A percentile compares a stretch with the other conserved stretches of the same genome.
Evolutionary conservation across 129 eudicot species (phyloP).

Genomic region (Arctium minus): DNA sequence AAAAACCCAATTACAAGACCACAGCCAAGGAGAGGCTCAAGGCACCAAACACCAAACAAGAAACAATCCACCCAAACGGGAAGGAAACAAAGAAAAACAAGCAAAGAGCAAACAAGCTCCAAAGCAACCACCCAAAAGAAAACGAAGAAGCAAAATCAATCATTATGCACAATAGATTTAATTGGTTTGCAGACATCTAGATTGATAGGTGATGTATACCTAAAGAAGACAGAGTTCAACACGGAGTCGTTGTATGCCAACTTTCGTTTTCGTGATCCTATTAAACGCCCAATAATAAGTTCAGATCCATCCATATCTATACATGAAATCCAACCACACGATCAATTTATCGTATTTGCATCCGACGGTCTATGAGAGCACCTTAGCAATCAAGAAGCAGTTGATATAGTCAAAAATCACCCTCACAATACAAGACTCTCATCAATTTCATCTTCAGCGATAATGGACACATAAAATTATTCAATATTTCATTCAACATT

Average conservation of each 20-base stretch:
- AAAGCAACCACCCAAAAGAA: no score
- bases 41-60: no score
- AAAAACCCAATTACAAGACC: no score
- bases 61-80: no score
- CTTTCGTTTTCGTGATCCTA: slow-evolving; percentile 76
- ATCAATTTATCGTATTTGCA: slow-evolving; percentile 79
- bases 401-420: slow-evolving; percentile 63
- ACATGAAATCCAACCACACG: slow-evolving; percentile 70
- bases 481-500: no score
- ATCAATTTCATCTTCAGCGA: background rate
- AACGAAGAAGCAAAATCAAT: no score
- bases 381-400: slow-evolving; percentile 67
- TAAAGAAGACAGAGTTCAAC: slow-evolving; percentile 77
- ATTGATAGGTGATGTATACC: slow-evolving; percentile 84
- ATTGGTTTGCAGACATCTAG: slow-evolving; percentile 56
- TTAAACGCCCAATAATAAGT: slow-evolving; percentile 42
- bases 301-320: slow-evolving; percentile 69
- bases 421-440: slow-evolving; percentile 53
- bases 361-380: slow-evolving; percentile 10
- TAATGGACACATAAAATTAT: no score
- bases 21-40: no score
- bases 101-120: no score
- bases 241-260: slow-evolving; percentile 61
- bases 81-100: no score
- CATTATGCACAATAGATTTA: no score